Evolutionary conservation across 306 rosid species (phyloP).

Genomic region (Citrullus amarus): DNA sequence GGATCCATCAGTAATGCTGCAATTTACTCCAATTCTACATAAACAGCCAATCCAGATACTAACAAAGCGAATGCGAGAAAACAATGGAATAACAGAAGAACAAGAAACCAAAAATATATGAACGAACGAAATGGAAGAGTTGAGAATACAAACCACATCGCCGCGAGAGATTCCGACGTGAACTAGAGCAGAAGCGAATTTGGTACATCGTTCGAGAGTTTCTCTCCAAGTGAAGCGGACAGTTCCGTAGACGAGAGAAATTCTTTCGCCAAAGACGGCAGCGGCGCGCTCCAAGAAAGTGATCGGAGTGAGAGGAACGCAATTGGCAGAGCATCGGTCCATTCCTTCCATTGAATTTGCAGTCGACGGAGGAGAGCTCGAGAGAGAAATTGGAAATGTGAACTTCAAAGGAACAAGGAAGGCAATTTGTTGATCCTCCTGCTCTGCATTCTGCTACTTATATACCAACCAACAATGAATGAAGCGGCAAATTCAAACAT

Average conservation of each 20-base stretch:
- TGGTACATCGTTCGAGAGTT: conserved; percentile 58
- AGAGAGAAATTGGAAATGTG: neutral
- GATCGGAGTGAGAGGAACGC: conserved; percentile 60
- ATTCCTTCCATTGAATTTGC: conserved; percentile 8
- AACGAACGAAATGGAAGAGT: neutral
- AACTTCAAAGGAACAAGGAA: neutral
- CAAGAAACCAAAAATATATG: neutral
- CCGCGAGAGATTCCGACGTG: conserved; percentile 36
- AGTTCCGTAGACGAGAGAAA: conserved; percentile 35
- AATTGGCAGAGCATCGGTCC: conserved; percentile 45
- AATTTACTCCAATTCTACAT: neutral
- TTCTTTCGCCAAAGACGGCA: conserved; percentile 35
- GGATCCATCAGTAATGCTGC: neutral
- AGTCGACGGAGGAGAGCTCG: neutral
- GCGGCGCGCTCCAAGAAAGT: conserved; percentile 79
- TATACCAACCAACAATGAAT: neutral
- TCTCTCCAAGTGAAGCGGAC: conserved; percentile 49
- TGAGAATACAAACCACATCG: conserved; percentile 34
- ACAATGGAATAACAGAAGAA: neutral
- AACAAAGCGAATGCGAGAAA: neutral
- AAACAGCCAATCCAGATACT: neutral
- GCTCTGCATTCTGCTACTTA: neutral
- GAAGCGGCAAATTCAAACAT: neutral
- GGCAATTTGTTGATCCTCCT: neutral
- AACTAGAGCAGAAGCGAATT: conserved; percentile 57